Evolutionary conservation across 495 filamentous ascomycete species (phyloP).

Genomic region (Venustampulla echinocandica): DNA sequence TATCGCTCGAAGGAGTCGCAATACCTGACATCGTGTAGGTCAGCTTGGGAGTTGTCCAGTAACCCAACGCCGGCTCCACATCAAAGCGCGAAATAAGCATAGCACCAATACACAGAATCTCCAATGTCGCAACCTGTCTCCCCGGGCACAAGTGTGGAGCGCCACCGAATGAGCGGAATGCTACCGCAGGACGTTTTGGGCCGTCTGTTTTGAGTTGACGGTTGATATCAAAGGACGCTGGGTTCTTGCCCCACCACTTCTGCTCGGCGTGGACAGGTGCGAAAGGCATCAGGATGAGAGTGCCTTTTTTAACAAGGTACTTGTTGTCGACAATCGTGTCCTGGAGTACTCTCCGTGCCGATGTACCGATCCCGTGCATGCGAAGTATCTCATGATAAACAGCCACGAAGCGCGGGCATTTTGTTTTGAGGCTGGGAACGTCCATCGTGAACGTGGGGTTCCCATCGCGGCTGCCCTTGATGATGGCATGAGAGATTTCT

Average conservation of each 20-base stretch:
- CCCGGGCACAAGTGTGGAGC: background rate
- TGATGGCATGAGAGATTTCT: background rate
- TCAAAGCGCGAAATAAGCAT: background rate
- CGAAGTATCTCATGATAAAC: background rate
- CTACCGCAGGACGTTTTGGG: background rate
- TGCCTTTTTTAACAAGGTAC: background rate
- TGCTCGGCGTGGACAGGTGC: background rate
- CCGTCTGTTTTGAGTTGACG: background rate
- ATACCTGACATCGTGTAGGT: too few species aligned
- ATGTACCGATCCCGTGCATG: background rate
- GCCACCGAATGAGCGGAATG: background rate
- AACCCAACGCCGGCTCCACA: conserved; percentile 5
- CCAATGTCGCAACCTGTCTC: background rate
- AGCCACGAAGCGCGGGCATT: background rate
- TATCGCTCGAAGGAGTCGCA: too few species aligned
- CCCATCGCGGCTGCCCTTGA: background rate
- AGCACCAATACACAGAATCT: background rate
- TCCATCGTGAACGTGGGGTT: background rate
- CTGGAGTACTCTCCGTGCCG: background rate
- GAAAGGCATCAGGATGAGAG: background rate
- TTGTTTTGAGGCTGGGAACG: background rate
- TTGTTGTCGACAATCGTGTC: background rate
- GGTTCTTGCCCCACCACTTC: background rate
- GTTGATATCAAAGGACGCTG: background rate
- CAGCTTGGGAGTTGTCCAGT: background rate